Evolutionary conservation across 2,329 filamentous ascomycete genomes (phyloP), one percentile per base, ranked within the genome.

Genomic region (Akanthomyces muscarius): DNA sequence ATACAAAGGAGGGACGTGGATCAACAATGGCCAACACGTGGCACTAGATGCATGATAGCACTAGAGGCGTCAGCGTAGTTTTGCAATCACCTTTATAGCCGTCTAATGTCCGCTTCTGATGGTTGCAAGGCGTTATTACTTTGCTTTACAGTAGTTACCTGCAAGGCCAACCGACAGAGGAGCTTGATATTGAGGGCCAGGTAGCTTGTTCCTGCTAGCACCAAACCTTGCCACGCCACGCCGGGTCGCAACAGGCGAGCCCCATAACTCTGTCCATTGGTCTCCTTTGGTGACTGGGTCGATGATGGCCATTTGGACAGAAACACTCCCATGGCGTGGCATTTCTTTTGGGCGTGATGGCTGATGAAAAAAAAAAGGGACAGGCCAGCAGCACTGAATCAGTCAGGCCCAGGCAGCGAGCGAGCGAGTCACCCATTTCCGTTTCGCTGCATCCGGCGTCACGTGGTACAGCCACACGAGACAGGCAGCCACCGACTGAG

Each of bases 391-490:
- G 47, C 25, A 50, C 23, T 18, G 11, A 18, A 50, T 18, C 47
- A 18, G 47, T 8, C 36, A 25, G 8, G 13, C 6, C 14, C n/a
- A 54, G 36, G 33, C 36, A 41, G 21, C n/a, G 21, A 54, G 21
- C n/a, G 21, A 54, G 33, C 21, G 21, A 54, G 33, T 18, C 21
- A 33, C 33, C 13, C 38, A 8, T 8, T 21, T 21, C 21, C 53
- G 18, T 25, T 61, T 44, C 23, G 42, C 51, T 62, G 30, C 59
- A 54, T 55, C 16, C 30, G 42, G 51, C 21, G 30, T 62, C 59
- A 62, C 59, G 59, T 62, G 59, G 59, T 30, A 48, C 30, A 54
- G 42, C 59, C 50, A 62, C 59, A 62, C 38, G 38, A 61, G 58
- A 51, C 33, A 55, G 51, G 59, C 57, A 51, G 36, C 21, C 47